Evolutionary conservation across 306 rosid species (phyloP), one percentile per base, ranked within the genome.

Genomic region (Spatholobus suberectus): DNA sequence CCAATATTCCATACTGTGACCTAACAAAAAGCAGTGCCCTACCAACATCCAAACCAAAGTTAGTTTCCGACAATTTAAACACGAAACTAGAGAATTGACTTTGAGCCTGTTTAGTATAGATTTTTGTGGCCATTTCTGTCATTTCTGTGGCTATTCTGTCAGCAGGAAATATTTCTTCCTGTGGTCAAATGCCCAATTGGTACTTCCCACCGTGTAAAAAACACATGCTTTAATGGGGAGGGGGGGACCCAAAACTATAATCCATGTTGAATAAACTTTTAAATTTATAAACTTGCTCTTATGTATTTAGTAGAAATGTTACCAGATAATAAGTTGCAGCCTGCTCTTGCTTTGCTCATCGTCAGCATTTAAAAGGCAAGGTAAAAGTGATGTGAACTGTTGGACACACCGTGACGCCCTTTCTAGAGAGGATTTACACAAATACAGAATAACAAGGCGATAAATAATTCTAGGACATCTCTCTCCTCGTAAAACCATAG

Each of bases 321-420:
- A 96, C 99, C 99, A 96, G 90, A 96, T 92, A 87, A 93, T 87
- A 81, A 93, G 93, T 85, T 92, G 99, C 81, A 96, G 90, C 87
- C 96, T 90, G 77, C 89, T 91, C 86, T 92, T 96, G 96, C 94
- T 93, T 87, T 91, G 98, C 90, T 96, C 99, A 57, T 96, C 99
- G 18, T 96, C 99, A 87, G 98, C 89, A 77, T 84, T 84, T 83
- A 95, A 90, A 85, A 96, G 88, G 75, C 86, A 89, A 68, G 99
- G 99, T 77, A 96, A 86, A 83, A 96, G 93, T 73, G 96, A 90
- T 82, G 90, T 82, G 85, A 94, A 83, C 90, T 85, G 93, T 51
- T 96, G 97, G 40, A 91, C 97, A 86, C 99, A 91, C 75, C 89
- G 91, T 1, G 96, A 90, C 76, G 99, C 92, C 88, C 93, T 92